Evolutionary conservation across 2,329 filamentous ascomycete species (phyloP), one percentile per base, ranked within the genome.

Genomic region (Diaporthe destruens): DNA sequence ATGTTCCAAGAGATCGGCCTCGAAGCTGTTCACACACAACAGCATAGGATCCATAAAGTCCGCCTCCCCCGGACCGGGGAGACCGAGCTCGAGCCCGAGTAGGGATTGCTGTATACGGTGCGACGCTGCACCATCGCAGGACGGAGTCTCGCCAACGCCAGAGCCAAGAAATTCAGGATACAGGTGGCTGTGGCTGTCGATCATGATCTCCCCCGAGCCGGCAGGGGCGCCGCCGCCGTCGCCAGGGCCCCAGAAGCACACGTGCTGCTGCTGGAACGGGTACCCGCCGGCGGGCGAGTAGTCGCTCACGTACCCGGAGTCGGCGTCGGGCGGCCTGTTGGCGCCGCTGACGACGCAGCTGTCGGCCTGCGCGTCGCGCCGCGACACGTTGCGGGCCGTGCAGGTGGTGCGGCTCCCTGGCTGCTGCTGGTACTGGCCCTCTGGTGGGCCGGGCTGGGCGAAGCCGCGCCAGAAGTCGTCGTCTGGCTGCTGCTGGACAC

Each of bases 381-480:
- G 34, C 5, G 47, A 66, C 20, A 66, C 32, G 29, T 66, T 66
- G 32, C 0, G 11, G n/a, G 9, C 11, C 6, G 61, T 66, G n/a
- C n/a, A n/a, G n/a, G n/a, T n/a, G 6, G 61, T 9, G 32, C 8
- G 42, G 6, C 3, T 11, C 5, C 44, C n/a, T 25, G 29, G 12
- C 32, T 1, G 20, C 32, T 1, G 20, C 2, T 14, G 18, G 18
- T n/a, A 18, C 11, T n/a, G 1, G 11, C 16, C 7, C 1, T 12
- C 44, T 25, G 44, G 0, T 25, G 44, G 0, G 8, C 0, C 7
- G 20, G 20, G 9, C 3, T 5, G 42, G 12, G 1, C 8, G 32
- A 66, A 66, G 2, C 61, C 61, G 0, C 16, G n/a, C 1, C n/a
- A 18, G 1, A 66, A 8, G 0, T 29, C 44, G 29, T n/a, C 25